These are phyloP conservation scores for Ogataea polymorpha DNA, from an alignment of 805 yeast species.

Conservation along the genomic window DNA sequence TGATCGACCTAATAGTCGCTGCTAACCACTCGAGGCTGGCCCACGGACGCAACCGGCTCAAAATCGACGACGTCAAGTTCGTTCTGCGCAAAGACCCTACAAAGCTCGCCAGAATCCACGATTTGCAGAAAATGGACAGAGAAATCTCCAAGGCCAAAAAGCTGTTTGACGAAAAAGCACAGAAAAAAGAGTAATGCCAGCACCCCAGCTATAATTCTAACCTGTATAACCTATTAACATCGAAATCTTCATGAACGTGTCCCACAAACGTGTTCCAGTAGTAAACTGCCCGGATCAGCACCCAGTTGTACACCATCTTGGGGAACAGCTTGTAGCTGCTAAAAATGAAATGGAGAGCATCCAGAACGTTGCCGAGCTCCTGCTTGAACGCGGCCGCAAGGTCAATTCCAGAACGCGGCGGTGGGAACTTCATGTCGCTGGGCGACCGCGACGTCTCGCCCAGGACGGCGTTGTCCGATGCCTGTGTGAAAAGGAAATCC, in stretches of 20 bases:
- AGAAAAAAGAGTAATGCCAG: conserved; percentile 21
- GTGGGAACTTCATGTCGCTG: conserved; percentile 27
- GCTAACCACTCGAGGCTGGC: conserved; percentile 50
- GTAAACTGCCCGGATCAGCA: conserved; percentile 45
- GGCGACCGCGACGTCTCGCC: conserved; percentile 1
- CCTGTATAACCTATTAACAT: conserved; percentile 29
- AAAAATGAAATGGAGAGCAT: conserved; percentile 63
- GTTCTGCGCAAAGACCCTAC: conserved; percentile 63
- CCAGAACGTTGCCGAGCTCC: conserved; percentile 50
- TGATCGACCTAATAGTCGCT: conserved; percentile 49
- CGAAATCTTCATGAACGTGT: conserved; percentile 37
- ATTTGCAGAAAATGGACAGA: conserved; percentile 55
- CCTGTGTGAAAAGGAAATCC: conserved; percentile 46
- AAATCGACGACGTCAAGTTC: conserved; percentile 70
- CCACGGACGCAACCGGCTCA: conserved; percentile 57
- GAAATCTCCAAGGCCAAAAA: conserved; percentile 64
- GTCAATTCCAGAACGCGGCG: conserved; percentile 13
- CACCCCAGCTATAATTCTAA: conserved; percentile 18
- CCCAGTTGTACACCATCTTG: conserved; percentile 48
- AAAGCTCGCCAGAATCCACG: conserved; percentile 68
- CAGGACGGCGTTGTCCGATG: background rate
- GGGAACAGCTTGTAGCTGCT: conserved; percentile 72
- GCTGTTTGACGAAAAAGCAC: conserved; percentile 51
- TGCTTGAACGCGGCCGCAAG: conserved; percentile 43
- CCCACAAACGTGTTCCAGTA: conserved; percentile 81